A percentile compares a stretch with the other conserved stretches of the same genome.
Evolutionary conservation across 1,284 basidiomycete genomes (phyloP).

Genomic region (Puccinia polysora): DNA sequence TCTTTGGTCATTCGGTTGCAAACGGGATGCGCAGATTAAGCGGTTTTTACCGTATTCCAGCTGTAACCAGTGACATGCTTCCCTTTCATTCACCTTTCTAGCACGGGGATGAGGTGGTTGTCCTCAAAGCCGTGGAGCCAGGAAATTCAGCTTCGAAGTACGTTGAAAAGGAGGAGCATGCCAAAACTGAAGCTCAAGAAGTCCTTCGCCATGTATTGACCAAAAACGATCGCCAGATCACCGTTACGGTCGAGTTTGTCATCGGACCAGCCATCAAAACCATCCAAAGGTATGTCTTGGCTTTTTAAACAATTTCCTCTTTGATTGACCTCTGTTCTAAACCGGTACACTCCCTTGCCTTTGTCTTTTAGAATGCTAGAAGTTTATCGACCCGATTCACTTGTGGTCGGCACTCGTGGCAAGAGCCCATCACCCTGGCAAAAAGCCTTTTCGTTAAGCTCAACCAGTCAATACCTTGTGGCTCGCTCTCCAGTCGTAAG

Average conservation of each 20-base stretch:
- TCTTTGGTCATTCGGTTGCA: not conserved
- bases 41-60: too few relatives aligned
- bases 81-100: not conserved
- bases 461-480: conserved; percentile 44
- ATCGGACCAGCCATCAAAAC: conserved; percentile 43
- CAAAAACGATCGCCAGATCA: conserved; percentile 42
- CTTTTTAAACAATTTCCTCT: not conserved
- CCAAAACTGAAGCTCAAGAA: conserved; percentile 37
- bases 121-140: conserved; percentile 32
- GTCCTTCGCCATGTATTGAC: conserved; percentile 31
- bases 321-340: not conserved
- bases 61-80: not conserved
- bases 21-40: too few relatives aligned
- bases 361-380: conserved; percentile 38
- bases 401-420: conserved; percentile 41
- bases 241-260: conserved; percentile 43
- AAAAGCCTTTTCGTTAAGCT: conserved; percentile 39
- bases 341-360: not conserved
- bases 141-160: conserved; percentile 23
- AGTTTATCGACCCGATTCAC: conserved; percentile 39
- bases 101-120: conserved; percentile 42
- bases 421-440: conserved; percentile 34
- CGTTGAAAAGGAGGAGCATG: conserved; percentile 31
- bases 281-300: conserved; percentile 28
- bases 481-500: conserved; percentile 42